Base-by-base conservation (phyloP, 257 asterid genomes). In the Solanum chiquidenum region DNA sequence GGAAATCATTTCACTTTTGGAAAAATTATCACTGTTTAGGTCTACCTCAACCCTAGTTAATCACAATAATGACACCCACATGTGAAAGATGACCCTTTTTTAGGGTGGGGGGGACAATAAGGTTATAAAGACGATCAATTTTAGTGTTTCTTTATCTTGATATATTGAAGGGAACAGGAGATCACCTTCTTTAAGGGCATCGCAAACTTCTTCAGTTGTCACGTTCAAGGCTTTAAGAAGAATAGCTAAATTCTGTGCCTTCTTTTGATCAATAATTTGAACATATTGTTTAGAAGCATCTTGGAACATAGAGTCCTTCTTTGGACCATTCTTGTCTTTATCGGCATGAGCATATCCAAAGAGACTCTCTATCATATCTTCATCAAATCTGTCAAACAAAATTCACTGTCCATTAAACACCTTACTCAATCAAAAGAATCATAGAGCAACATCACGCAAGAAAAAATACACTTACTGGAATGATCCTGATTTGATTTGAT, bases 401-500 rank as follows among this genome's bases (percentile, higher is more conserved):
- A 89, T 74, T 34, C 42, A 27, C 35, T 35, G 84, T 71, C 60
- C 33, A 88, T 89, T 42, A 84, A 89, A 75, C n/a, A 79, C 46
- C 86, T 76, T 49, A 18, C 33, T 58, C n/a, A 69, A 29, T 62
- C 25, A 86, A 49, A 89, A 72, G 55, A 87, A 72, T 60, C 29
- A 31, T 46, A 44, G 14, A 72, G 29, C 31, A 16, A 71, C 7
- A 20, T 71, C 44, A 69, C 23, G 33, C 83, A 46, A 86, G 31
- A 84, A 85, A 68, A 89, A 72, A 85, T 20, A 18, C 37, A 92
- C 98, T 93, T 91, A 95, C 99, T 94, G 98, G 92, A 96, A 95
- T 16, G 99, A 96, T 83, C 98, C 98, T n/a, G 98, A 90, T 90
- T 93, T 95, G 80, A 96, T 95, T 88, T 95, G 98, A 93, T 96